A percentile compares a stretch with the other conserved stretches of the same genome.
Evolutionary conservation across 1,139 yeast genomes (phyloP).

Genomic region (Kodamaea sp.): DNA sequence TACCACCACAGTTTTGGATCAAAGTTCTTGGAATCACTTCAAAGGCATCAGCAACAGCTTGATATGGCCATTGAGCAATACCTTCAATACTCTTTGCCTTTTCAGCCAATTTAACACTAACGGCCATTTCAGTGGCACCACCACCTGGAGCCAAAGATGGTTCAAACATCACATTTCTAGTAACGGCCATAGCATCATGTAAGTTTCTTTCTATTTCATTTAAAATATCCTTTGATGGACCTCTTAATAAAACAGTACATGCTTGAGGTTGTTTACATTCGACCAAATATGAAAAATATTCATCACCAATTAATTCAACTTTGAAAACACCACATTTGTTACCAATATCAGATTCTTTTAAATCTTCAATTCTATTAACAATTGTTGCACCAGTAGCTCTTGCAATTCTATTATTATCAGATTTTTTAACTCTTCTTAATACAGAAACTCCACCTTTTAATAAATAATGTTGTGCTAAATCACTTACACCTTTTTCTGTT

Average conservation of each 20-base stretch:
- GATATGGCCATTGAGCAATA: conserved; percentile 97
- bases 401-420: conserved; percentile 94
- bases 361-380: conserved; percentile 91
- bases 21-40: conserved; percentile 97
- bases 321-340: conserved; percentile 85
- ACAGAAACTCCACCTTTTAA: conserved; percentile 92
- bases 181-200: conserved; percentile 98
- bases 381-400: conserved; percentile 98
- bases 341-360: conserved; percentile 88
- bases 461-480: conserved; percentile 93
- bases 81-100: conserved; percentile 93
- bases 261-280: conserved; percentile 87
- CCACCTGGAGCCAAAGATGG: conserved; percentile 98
- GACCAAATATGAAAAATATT: conserved; percentile 83
- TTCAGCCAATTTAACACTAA: conserved; percentile 82
- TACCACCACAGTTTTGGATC: conserved; percentile 96
- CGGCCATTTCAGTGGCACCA: conserved; percentile 99
- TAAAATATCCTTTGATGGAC: conserved; percentile 94
- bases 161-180: conserved; percentile 91
- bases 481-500: conserved; percentile 98
- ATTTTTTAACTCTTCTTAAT: conserved; percentile 89
- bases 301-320: conserved; percentile 95
- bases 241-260: conserved; percentile 88
- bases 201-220: conserved; percentile 95
- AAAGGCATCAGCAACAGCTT: conserved; percentile 97